phyloP scores from a whole-genome alignment of 192 early-diverging fungal species.

The Pecoramyces ruminantium region DNA sequence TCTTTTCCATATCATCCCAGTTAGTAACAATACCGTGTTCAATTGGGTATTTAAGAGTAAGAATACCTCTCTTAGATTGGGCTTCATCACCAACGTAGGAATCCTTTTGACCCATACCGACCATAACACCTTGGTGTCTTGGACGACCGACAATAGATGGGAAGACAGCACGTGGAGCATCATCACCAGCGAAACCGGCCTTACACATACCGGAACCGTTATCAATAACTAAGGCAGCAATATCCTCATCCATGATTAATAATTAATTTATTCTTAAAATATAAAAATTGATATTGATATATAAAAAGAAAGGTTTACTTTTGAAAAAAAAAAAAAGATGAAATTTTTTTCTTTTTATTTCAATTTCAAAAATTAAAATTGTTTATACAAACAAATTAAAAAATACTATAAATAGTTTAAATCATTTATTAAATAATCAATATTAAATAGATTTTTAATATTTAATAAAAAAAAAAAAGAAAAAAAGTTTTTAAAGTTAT shows the following conservation, averaged over 20 bases:
- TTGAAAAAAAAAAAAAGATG: too few species aligned
- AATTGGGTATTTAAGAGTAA: slow-evolving; percentile 74
- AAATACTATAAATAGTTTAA: too few species aligned
- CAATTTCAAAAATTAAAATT: too few species aligned
- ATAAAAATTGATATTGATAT: background rate
- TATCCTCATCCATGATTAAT: background rate
- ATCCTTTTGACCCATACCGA: slow-evolving; percentile 83
- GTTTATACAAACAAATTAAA: too few species aligned
- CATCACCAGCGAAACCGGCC: slow-evolving; percentile 84
- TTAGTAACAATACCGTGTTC: slow-evolving; percentile 86
- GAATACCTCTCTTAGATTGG: slow-evolving; percentile 75
- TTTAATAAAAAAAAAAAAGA: too few species aligned
- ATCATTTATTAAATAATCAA: too few species aligned
- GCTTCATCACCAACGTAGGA: slow-evolving; percentile 83
- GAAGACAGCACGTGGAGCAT: slow-evolving; percentile 75
- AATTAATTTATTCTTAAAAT: background rate
- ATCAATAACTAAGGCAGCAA: slow-evolving; percentile 44
- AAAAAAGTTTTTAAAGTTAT: too few species aligned
- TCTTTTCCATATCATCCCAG: slow-evolving; percentile 90
- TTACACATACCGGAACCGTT: slow-evolving; percentile 93
- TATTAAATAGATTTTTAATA: too few species aligned
- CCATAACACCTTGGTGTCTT: slow-evolving; percentile 75
- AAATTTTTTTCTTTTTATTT: too few species aligned
- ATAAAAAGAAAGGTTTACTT: background rate
- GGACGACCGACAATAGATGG: slow-evolving; percentile 74